Evolutionary conservation across 2,329 filamentous ascomycete genomes (phyloP), one percentile per base, ranked within the genome.

Genomic region (Gliomastix tumulicola): DNA sequence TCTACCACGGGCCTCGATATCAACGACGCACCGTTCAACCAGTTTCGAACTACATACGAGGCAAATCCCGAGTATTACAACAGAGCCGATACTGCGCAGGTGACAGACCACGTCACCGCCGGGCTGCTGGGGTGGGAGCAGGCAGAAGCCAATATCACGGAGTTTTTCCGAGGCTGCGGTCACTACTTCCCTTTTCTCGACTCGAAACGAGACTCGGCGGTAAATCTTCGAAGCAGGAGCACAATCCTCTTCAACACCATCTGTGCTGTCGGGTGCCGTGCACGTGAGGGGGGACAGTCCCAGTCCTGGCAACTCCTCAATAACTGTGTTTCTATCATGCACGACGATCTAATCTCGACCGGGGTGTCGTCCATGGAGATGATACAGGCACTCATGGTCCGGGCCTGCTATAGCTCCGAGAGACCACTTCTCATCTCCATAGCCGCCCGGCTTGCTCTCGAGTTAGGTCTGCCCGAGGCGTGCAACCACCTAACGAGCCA

Each of bases 361-460:
- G 48, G 2, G 31, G 21, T 3, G 5, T 39, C 30, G 20, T 59
- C 59, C 8, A 36, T 74, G 0, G 72, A 76, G 40, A 68, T 65
- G 0, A 51, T 76, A 0, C 71, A 76, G 38, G 69, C 71, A 5
- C 53, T 76, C 7, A 49, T 74, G 1, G 54, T 75, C 2, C 59
- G 69, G 34, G 69, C 70, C 1, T 70, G 68, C 38, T 76, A 75
- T 41, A 66, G 65, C 1, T 60, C 72, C 5, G 71, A 74, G 36
- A 60, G 70, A 1, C 70, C 67, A 7, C 46, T 74, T 1, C 51
- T 76, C 0, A 53, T 71, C 4, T 66, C 69, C 0, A 60, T 71
- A 30, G 71, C 71, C 2, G 60, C 68, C 5, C 57, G 67, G 25
- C 69, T 74, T 56, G 69, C 70, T 1, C 50, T 72, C 2, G 65